Conservation (phyloP, 2,329 filamentous ascomycete species). For the Aspergillus persii region DNA sequence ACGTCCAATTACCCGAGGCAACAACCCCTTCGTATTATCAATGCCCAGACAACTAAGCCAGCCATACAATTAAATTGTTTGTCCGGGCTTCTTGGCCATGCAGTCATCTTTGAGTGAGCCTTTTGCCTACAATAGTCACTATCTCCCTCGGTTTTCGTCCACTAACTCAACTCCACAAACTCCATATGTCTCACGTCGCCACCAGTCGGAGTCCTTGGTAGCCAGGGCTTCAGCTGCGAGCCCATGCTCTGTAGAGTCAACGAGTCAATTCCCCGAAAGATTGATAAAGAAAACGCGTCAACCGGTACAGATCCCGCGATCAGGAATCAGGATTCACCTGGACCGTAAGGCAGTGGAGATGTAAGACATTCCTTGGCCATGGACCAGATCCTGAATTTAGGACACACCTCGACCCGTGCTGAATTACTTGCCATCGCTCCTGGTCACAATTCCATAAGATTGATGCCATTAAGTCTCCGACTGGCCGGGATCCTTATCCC, state of each 20-base stretch:
- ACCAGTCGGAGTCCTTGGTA: neutral
- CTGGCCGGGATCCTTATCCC: neutral
- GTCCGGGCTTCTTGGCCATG: neutral
- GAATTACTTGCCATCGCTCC: neutral
- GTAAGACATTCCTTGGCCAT: neutral
- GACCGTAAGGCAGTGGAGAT: constrained; percentile 1
- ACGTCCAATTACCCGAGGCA: neutral
- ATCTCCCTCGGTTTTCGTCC: neutral
- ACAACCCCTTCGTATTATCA: neutral
- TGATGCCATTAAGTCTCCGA: neutral
- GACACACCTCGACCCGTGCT: neutral
- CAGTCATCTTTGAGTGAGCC: neutral
- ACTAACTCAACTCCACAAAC: neutral
- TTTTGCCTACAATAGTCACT: neutral
- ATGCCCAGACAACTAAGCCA: neutral
- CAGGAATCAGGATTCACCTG: neutral
- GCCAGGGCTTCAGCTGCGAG: neutral
- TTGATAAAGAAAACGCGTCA: neutral
- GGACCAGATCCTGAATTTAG: neutral
- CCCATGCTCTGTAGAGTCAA: neutral
- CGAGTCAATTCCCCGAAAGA: neutral
- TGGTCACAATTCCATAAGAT: neutral
- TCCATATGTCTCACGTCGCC: neutral
- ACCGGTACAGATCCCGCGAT: neutral
- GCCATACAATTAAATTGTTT: neutral